Evolutionary conservation across 164 flowering plant genomes (phyloP).

Genomic region (Chimonanthus salicifolius): DNA sequence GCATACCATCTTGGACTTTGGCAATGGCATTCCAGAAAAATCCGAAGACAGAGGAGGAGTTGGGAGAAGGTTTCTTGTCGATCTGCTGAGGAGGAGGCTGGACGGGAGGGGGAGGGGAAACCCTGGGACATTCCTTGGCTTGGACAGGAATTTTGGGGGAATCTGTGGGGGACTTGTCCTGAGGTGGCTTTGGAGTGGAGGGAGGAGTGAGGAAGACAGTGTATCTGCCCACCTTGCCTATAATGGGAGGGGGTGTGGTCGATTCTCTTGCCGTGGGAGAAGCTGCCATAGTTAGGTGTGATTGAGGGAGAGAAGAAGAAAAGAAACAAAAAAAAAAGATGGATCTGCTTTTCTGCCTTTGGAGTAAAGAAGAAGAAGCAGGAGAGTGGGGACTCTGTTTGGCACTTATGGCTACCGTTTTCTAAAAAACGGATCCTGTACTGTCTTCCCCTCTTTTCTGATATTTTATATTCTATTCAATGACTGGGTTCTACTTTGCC

Average conservation of each 20-base stretch:
- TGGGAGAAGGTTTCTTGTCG: slow-evolving; percentile 22
- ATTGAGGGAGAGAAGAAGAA: background rate
- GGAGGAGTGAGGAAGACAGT: slow-evolving; percentile 94
- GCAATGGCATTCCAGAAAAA: slow-evolving; percentile 67
- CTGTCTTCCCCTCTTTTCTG: background rate
- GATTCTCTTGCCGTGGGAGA: background rate
- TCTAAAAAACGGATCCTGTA: no score
- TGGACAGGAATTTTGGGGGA: slow-evolving; percentile 5
- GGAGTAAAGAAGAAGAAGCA: background rate
- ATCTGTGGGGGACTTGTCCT: background rate
- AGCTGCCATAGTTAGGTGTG: slow-evolving; percentile 5
- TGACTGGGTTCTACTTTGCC: no score
- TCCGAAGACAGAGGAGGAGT: slow-evolving; percentile 27
- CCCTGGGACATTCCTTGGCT: slow-evolving; percentile 8
- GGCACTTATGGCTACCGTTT: background rate
- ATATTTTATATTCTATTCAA: no score
- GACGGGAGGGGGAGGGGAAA: slow-evolving; percentile 53
- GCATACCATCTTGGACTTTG: slow-evolving; percentile 71
- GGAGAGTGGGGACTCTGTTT: background rate
- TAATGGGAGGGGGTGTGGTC: slow-evolving; percentile 73
- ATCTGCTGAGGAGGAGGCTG: slow-evolving; percentile 61
- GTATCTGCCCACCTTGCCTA: slow-evolving; percentile 92
- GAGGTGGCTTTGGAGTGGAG: slow-evolving; percentile 43
- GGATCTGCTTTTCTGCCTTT: background rate
- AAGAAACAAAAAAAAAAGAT: background rate